Base-by-base conservation (phyloP, 2,329 filamentous ascomycete genomes). In the Fusarium concolor region DNA sequence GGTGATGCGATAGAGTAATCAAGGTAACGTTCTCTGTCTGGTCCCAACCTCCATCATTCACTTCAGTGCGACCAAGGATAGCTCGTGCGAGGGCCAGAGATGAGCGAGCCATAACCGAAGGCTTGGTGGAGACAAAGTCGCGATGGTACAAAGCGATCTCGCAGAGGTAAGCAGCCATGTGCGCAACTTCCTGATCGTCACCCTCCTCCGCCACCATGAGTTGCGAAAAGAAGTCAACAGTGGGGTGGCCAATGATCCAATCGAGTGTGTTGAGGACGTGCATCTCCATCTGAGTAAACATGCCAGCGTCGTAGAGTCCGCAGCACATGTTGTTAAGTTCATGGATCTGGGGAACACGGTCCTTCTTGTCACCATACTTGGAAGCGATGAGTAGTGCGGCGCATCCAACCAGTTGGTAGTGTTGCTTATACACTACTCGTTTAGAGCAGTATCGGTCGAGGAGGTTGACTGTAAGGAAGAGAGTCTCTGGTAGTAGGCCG, bases 281-380 rank as follows among this genome's bases (percentile, higher is more conserved):
- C 94, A 96, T 98, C 83, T 99, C 96, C 96, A 99, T 99, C 81
- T 99, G 96, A 12, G 94, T 95, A 83, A 99, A 99, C 96, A 99
- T 99, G 82, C 97, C 95, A 49, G 97, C 94, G 75, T 99, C 96
- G 82, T 99, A 99, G 38, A 98, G 87, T 37, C 92, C 94, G 82
- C 96, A 98, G 87, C 96, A 99, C 96, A 99, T 98, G 72, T 95
- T 96, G 86, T 97, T 97, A 70, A 99, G 86, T 79, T 99, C 96
- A 78, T 93, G 90, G 78, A 99, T 96, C 70, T 96, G 96, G 6
- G 96, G 96, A n/a, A 99, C 96, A 51, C 94, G 90, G 77, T 99
- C 96, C 84, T 99, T 99, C 85, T 96, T 95, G 82, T 99, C 96
- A 60, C 95, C 95, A 78, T 98, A 99, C 85, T 99, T 99, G 80